Base-by-base conservation (phyloP, 371 early-diverging fungal genomes). In the Zopfochytrium polystomum region DNA sequence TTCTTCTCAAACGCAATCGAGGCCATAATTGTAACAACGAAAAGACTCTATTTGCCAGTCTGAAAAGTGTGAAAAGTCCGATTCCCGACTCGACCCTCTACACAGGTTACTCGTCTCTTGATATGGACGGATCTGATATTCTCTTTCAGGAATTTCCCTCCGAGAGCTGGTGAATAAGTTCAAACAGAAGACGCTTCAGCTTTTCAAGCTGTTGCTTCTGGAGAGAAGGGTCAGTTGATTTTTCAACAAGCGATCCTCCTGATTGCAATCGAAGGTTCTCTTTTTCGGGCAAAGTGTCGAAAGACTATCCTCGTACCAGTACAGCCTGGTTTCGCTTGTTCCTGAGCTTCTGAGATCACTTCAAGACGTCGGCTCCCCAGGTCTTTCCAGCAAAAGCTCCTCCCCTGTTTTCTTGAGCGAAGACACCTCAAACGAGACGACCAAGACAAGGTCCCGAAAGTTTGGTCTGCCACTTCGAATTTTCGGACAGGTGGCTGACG, bases 261-360 rank as follows among this genome's bases (percentile, higher is more conserved):
- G 3, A n/a, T n/a, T n/a, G n/a, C n/a, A n/a, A n/a, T n/a, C n/a
- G n/a, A n/a, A n/a, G 89, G 80, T 90, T 45, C 60, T 91, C 33
- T 90, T 91, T 67, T 90, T 87, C 72, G 90, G 90, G 4, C 86
- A 86, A 42, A 85, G 85, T 23, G 90, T 91, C 22, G 90, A 89
- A 62, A 73, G 78, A n/a, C 68, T 91, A 18, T 87, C 87, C 52
- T 85, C 88, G 4, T 87, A 87, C 68, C 89, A 91, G 67, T 90
- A 90, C 65, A 82, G 87, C 18, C 65, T 91, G 26, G 80, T 89
- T 15, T 87, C 88, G 0, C 70, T 91, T 23, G 71, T 91, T 23
- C 90, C 91, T 73, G 83, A 82, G 0, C 58, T 88, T 13, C 50
- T 87, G 29, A 49, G 83, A n/a, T 73, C 79, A 44, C 58, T 87